Base-by-base conservation (phyloP, 2,329 filamentous ascomycete species). In the Rutstroemia sp. region DNA sequence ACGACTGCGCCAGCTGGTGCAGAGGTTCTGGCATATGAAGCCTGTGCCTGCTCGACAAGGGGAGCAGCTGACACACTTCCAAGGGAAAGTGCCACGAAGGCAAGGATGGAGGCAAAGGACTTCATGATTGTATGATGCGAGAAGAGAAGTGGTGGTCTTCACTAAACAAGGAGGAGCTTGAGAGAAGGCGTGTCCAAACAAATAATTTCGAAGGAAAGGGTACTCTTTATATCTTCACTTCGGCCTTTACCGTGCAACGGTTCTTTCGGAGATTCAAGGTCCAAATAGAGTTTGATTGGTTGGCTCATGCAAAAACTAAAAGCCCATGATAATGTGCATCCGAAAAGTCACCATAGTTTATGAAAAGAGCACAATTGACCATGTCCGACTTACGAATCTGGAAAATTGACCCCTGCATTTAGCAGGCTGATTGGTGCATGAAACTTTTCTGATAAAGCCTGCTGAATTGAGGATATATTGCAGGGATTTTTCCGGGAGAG, bases 1-100 rank as follows among this genome's bases (percentile, higher is more conserved):
- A 74, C 68, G 16, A 79, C 69, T 44, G 76, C 74, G 19, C 75
- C 76, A 12, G 68, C 56, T 7, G 76, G 76, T 16, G 76, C 69
- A 17, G 70, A 67, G 2, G 73, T 75, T 38, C 74, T 69, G 30
- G 40, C 54, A 21, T 17, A 56, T 40, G 56, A 27, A 40, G 17
- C 19, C 16, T 23, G 12, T 17, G 9, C 34, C 19, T 49, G 38
- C 3, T 27, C 8, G n/a, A 46, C n/a, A 27, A 25, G 12, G 27
- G 51, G 51, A 19, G 30, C 38, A 17, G 51, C 51, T 39, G 30
- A 40, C 23, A 30, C 44, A 17, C 51, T 30, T 39, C 19, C 51
- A 25, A 54, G 44, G 12, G 47, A 27, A 17, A 45, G 48, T 39
- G 44, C 51, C 19, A 47, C 44, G n/a, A 54, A 16, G 12, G 44